These are phyloP conservation scores for Phyllosticta capitalensis DNA, from an alignment of 2,329 filamentous ascomycete genomes.

Conservation along the genomic window DNA sequence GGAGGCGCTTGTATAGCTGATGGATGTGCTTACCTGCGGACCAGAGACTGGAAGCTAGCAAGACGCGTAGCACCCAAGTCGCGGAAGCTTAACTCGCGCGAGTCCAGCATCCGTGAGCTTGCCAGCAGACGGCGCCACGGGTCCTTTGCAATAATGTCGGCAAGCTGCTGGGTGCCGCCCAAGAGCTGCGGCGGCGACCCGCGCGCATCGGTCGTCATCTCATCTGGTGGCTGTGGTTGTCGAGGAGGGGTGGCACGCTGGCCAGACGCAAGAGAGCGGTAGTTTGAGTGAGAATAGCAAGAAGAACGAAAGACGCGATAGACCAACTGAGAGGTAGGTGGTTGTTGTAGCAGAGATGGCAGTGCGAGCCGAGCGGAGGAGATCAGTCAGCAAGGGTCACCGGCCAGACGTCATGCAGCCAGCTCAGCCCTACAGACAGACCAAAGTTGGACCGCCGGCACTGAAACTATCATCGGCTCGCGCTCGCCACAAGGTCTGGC, in stretches of 20 bases:
- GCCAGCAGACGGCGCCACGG: slow-evolving; percentile 4
- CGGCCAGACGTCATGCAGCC: neutral
- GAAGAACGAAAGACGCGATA: no score
- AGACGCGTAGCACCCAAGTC: neutral
- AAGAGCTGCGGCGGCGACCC: slow-evolving; percentile 1
- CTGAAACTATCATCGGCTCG: neutral
- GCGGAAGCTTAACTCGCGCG: neutral
- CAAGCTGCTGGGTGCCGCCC: neutral
- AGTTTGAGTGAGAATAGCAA: no score
- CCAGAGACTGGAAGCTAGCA: slow-evolving; percentile 22
- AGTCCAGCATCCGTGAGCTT: neutral
- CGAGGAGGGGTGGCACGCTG: neutral
- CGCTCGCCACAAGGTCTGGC: neutral
- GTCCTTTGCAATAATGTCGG: neutral
- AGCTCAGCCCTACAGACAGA: neutral
- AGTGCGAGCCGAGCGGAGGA: neutral
- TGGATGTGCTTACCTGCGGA: slow-evolving; percentile 18
- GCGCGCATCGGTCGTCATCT: slow-evolving; percentile 9
- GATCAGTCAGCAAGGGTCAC: neutral
- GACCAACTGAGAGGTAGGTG: no score
- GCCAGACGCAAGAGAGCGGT: neutral
- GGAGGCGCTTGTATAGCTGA: slow-evolving; percentile 5
- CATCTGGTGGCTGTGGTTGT: neutral
- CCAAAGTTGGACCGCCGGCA: no score
- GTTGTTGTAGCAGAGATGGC: neutral